Evolutionary conservation across 257 asterid genomes (phyloP).

Genomic region (Penstemon davidsonii): DNA sequence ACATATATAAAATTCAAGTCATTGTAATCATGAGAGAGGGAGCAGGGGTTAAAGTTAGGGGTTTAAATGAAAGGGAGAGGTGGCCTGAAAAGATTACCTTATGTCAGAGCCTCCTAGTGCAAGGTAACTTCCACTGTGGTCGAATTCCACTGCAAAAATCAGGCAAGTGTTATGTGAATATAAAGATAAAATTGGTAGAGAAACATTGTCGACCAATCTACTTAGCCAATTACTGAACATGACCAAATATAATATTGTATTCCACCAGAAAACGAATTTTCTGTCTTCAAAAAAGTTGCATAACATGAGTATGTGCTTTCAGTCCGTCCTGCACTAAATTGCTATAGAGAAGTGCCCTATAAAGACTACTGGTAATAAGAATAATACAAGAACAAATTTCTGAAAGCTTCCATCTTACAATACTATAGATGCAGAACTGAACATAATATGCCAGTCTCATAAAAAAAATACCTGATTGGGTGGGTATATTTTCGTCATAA

Average conservation of each 20-base stretch:
- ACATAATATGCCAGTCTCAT: slow-evolving; percentile 6
- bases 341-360: background rate
- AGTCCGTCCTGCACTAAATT: too few relatives aligned
- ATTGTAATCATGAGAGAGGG: too few relatives aligned
- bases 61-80: too few relatives aligned
- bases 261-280: too few relatives aligned
- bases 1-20: too few relatives aligned
- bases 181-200: background rate
- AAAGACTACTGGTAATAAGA: background rate
- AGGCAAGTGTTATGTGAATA: background rate
- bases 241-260: too few relatives aligned
- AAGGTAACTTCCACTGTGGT: slow-evolving; percentile 93
- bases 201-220: background rate
- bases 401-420: background rate
- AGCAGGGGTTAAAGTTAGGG: too few relatives aligned
- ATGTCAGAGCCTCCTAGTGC: slow-evolving; percentile 88
- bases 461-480: slow-evolving; percentile 68
- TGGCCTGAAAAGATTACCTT: slow-evolving; percentile 45
- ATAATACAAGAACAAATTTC: background rate
- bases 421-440: background rate
- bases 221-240: background rate
- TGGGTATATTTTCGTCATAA: slow-evolving; percentile 80
- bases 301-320: background rate
- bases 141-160: slow-evolving; percentile 78
- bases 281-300: background rate